Evolutionary conservation across 768 basidiomycete genomes (phyloP).

Genomic region (Mycena indigotica): DNA sequence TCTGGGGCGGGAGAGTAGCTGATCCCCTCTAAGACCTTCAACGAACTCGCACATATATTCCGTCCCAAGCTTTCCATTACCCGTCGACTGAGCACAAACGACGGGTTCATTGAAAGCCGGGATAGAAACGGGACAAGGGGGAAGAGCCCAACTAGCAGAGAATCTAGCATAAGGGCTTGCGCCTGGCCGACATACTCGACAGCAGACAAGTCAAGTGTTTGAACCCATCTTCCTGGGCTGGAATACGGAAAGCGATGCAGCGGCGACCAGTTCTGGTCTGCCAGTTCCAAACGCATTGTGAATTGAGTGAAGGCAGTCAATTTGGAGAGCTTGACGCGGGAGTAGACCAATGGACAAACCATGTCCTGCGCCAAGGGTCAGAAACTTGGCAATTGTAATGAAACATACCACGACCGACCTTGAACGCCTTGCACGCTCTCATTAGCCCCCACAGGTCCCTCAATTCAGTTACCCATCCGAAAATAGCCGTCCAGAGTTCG

Average conservation of each 20-base stretch:
- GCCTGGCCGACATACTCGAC: constrained; percentile 40
- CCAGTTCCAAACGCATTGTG: constrained; percentile 53
- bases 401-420: constrained; percentile 31
- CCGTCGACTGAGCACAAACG: constrained; percentile 62
- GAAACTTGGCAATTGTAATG: neutral
- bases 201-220: constrained; percentile 67
- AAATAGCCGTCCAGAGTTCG: constrained; percentile 72
- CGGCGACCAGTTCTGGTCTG: constrained; percentile 85
- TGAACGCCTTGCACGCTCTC: constrained; percentile 49
- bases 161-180: constrained; percentile 60
- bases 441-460: constrained; percentile 37
- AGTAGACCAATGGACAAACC: constrained; percentile 67
- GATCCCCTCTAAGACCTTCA: constrained; percentile 58
- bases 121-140: constrained; percentile 68
- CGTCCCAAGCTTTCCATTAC: constrained; percentile 53
- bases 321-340: constrained; percentile 48
- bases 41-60: constrained; percentile 51
- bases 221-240: constrained; percentile 86
- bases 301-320: constrained; percentile 56
- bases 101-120: constrained; percentile 53
- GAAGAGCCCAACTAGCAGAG: constrained; percentile 63
- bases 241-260: constrained; percentile 86
- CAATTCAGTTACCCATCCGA: constrained; percentile 39
- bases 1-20: constrained; percentile 40
- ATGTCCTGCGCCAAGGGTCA: constrained; percentile 50